A percentile compares a stretch with the other conserved stretches of the same genome.
Evolutionary conservation across 768 basidiomycete genomes (phyloP).

Genomic region (Hypholoma sublateritium): DNA sequence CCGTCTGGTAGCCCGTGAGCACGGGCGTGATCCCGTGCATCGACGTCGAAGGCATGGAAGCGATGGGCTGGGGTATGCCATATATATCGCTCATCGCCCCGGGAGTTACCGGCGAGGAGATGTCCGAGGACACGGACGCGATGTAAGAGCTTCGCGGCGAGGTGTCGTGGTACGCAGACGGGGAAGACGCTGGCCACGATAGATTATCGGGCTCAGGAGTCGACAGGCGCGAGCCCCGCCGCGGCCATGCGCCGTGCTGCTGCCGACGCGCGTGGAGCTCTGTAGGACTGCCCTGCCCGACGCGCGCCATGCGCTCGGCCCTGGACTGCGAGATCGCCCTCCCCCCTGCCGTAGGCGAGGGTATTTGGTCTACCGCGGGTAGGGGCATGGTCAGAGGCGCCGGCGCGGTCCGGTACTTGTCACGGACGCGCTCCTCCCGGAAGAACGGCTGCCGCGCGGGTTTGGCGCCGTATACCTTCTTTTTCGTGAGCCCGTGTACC

Average conservation of each 20-base stretch:
- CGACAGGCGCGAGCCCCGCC: slow-evolving; percentile 33
- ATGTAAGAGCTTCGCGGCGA: slow-evolving; percentile 17
- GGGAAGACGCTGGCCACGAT: slow-evolving; percentile 10
- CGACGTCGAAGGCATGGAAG: slow-evolving; percentile 9
- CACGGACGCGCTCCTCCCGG: slow-evolving; percentile 44
- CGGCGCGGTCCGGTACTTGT: slow-evolving; percentile 24
- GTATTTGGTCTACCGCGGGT: slow-evolving; percentile 12
- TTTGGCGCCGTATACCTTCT: slow-evolving; percentile 60
- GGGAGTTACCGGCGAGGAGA: slow-evolving; percentile 19
- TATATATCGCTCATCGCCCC: slow-evolving; percentile 17
- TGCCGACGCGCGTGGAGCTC: slow-evolving; percentile 30
- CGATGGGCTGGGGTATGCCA: slow-evolving; percentile 4
- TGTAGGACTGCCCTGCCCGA: slow-evolving; percentile 33
- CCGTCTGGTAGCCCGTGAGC: slow-evolving; percentile 8
- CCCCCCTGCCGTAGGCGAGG: slow-evolving; percentile 26
- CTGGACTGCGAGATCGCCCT: slow-evolving; percentile 32
- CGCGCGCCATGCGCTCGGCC: slow-evolving; percentile 32
- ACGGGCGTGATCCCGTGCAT: slow-evolving; percentile 11
- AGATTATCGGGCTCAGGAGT: slow-evolving; percentile 34
- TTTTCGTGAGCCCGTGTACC: slow-evolving; percentile 69
- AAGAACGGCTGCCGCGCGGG: slow-evolving; percentile 52
- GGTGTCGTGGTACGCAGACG: slow-evolving; percentile 10
- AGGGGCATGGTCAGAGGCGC: slow-evolving; percentile 28
- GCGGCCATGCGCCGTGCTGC: slow-evolving; percentile 20
- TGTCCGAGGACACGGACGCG: slow-evolving; percentile 11